Evolutionary conservation across 306 rosid genomes (phyloP).

Genomic region (Gastrolobium bilobum): DNA sequence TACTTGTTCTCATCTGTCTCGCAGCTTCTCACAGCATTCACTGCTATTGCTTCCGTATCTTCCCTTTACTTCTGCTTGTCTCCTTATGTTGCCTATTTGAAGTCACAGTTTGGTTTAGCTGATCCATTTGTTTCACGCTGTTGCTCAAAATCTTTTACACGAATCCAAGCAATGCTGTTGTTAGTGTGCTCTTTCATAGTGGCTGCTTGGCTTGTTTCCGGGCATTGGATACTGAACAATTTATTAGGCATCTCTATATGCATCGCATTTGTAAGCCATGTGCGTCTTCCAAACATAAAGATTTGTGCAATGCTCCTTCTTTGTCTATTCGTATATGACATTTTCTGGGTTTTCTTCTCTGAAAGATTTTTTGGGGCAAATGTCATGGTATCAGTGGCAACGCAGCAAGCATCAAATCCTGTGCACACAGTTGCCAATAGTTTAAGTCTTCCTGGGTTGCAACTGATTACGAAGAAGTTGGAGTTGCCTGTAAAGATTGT

Average conservation of each 20-base stretch:
- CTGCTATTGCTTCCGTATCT: slow-evolving; percentile 83
- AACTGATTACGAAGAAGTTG: slow-evolving; percentile 90
- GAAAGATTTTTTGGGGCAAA: slow-evolving; percentile 97
- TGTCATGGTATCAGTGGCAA: slow-evolving; percentile 99
- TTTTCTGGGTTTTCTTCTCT: slow-evolving; percentile 98
- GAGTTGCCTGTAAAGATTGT: slow-evolving; percentile 99
- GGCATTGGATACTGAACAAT: slow-evolving; percentile 96
- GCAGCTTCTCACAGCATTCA: slow-evolving; percentile 91
- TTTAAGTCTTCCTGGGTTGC: slow-evolving; percentile 95
- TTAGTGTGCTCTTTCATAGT: slow-evolving; percentile 68
- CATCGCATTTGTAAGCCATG: slow-evolving; percentile 97
- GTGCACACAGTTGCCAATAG: slow-evolving; percentile 97
- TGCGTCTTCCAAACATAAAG: slow-evolving; percentile 94
- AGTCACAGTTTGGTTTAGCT: slow-evolving; percentile 77
- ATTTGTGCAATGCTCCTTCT: slow-evolving; percentile 95
- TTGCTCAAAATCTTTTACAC: slow-evolving; percentile 91
- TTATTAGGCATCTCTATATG: slow-evolving; percentile 94
- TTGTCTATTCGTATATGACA: slow-evolving; percentile 90
- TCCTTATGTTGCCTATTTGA: slow-evolving; percentile 75
- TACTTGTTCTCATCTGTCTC: slow-evolving; percentile 94
- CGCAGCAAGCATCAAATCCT: slow-evolving; percentile 95
- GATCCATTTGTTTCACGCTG: slow-evolving; percentile 96
- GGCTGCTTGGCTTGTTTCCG: slow-evolving; percentile 95
- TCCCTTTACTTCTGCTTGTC: slow-evolving; percentile 89
- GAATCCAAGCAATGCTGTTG: slow-evolving; percentile 77